These are phyloP conservation scores for Syncephalastrum contaminatum DNA, from an alignment of 371 early-diverging fungal species.

Conservation along the genomic window DNA sequence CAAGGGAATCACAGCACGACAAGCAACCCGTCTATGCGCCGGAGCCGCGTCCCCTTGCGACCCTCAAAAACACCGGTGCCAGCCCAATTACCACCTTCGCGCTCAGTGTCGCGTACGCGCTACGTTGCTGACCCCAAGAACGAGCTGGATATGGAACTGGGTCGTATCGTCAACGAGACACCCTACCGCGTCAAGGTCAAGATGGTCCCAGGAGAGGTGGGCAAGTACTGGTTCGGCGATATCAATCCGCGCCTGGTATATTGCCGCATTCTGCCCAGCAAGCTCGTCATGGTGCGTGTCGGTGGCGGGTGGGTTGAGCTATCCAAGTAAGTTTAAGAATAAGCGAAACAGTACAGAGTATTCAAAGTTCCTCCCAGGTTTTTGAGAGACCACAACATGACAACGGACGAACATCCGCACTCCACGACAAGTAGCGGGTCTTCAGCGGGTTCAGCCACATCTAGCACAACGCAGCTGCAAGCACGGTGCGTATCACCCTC, in stretches of 20 bases:
- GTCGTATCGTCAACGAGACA: conserved; percentile 65
- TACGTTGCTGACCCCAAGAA: conserved; percentile 66
- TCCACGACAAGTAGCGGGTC: conserved; percentile 17
- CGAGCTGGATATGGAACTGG: conserved; percentile 71
- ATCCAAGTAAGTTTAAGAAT: conserved; percentile 42
- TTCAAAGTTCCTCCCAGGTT: background rate
- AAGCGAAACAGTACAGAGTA: background rate
- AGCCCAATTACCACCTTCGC: background rate
- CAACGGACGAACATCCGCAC: background rate
- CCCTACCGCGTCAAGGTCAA: conserved; percentile 46
- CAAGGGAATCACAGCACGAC: conserved; percentile 5
- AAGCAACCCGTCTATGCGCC: conserved; percentile 17
- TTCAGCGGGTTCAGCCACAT: conserved; percentile 11
- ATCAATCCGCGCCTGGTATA: conserved; percentile 58
- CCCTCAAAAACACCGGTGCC: conserved; percentile 3
- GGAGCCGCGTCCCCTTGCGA: conserved; percentile 4
- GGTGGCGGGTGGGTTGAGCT: conserved; percentile 70
- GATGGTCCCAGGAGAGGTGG: conserved; percentile 61
- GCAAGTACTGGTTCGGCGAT: conserved; percentile 69
- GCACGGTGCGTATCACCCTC: conserved; percentile 38
- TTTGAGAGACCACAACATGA: conserved; percentile 17
- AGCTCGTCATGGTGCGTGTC: conserved; percentile 77
- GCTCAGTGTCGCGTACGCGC: conserved; percentile 7
- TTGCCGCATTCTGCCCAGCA: conserved; percentile 61
- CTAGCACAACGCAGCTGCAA: background rate